Base-by-base conservation (phyloP, 2,329 filamentous ascomycete species). In the Penicillium expansum region DNA sequence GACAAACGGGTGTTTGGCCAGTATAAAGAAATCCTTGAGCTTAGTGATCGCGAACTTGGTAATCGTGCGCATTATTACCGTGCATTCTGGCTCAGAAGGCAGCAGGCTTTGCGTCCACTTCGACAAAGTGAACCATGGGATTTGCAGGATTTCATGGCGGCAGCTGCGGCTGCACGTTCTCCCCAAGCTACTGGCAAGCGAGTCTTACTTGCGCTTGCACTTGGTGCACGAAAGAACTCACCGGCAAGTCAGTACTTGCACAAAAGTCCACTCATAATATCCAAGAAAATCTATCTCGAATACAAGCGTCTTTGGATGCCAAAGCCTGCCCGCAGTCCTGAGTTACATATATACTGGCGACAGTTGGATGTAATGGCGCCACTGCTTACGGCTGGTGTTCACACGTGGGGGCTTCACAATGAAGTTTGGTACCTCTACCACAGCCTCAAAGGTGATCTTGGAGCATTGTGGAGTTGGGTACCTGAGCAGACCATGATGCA, bases 341-440 rank as follows among this genome's bases (percentile, higher is more conserved):
- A 53, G 22, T n/a, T 59, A 8, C 48, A 62, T 55, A 63, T 64
- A 30, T 55, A 64, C 55, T 71, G 66, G 69, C 64, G 62, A 24
- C 69, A 71, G 32, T 60, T 71, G 18, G 68, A 72, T 59, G 56
- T 65, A 38, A 49, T 66, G 30, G 65, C 67, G 16, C 65, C 65
- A 16, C 44, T 65, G 3, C n/a, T 53, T 1, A n/a, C 54, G 7
- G 16, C 32, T 9, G 33, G 55, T 38, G 1, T 38, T 3, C 10
- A 18, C 29, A 14, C 4, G n/a, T 51, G 38, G 39, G 27, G 22
- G 8, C 32, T 67, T 16, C 29, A 41, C 2, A 39, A 48, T 20
- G 64, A 67, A 27, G 11, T 44, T 16, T 32, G 43, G 30, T 59
- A 61, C 35, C 52, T 67, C 27, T 27, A 52, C 9, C 20, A 18